A percentile compares a stretch with the other conserved stretches of the same genome.
Evolutionary conservation across 1,139 yeast species (phyloP).

Genomic region (Hyphopichia khmerensis): DNA sequence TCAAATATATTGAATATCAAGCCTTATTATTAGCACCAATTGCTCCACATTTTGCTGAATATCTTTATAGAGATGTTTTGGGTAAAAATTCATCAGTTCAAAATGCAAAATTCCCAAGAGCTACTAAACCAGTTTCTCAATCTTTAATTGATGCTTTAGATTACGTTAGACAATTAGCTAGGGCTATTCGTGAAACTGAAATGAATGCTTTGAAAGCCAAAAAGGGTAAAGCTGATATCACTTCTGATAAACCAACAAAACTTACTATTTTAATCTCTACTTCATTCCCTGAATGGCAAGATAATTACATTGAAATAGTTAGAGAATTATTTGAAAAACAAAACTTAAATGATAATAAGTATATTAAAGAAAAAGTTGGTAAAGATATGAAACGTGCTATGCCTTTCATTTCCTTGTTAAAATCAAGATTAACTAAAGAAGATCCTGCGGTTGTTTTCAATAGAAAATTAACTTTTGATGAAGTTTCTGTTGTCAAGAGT

Average conservation of each 20-base stretch:
- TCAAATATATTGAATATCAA: conserved; percentile 82
- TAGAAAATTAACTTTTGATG: conserved; percentile 82
- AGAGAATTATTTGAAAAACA: conserved; percentile 71
- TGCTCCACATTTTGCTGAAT: conserved; percentile 96
- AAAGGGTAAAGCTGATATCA: conserved; percentile 79
- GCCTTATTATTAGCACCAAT: conserved; percentile 83
- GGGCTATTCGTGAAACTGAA: conserved; percentile 91
- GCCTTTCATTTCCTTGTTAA: conserved; percentile 90
- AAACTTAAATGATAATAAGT: conserved; percentile 58
- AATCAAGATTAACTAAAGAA: conserved; percentile 71
- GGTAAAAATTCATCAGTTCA: conserved; percentile 65
- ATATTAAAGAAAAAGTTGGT: conserved; percentile 61
- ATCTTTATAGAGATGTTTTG: conserved; percentile 79
- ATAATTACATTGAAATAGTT: conserved; percentile 77
- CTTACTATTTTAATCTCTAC: conserved; percentile 72
- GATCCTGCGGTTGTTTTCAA: conserved; percentile 77
- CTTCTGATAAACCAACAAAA: conserved; percentile 68
- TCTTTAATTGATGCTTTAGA: conserved; percentile 65
- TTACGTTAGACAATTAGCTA: conserved; percentile 74
- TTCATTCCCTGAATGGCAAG: conserved; percentile 97
- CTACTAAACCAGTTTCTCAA: conserved; percentile 61
- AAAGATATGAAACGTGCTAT: conserved; percentile 92
- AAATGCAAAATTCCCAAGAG: conserved; percentile 75
- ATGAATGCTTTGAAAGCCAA: conserved; percentile 84
- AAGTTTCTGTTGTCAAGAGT: conserved; percentile 65